A percentile compares a stretch with the other conserved stretches of the same genome.
phyloP scores from a whole-genome alignment of 2,329 filamentous ascomycete genomes.

The Hypoxylon sp. region DNA sequence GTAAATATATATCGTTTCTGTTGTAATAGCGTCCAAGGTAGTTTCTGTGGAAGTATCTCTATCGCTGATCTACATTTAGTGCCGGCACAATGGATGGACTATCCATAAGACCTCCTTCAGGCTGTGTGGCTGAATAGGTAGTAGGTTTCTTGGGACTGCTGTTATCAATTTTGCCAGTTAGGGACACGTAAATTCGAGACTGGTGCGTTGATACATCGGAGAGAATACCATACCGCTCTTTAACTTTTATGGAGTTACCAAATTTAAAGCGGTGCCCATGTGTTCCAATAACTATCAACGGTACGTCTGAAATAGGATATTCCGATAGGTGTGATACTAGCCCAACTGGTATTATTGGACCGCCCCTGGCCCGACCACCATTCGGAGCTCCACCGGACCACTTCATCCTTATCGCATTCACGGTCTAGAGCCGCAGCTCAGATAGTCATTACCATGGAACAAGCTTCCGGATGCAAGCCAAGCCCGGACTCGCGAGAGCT shows the following conservation, averaged over 20 bases:
- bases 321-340: conserved; percentile 10
- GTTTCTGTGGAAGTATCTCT: too few species aligned
- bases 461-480: conserved; percentile 38
- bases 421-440: conserved; percentile 17
- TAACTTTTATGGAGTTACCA: background rate
- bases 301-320: background rate
- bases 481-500: conserved; percentile 37
- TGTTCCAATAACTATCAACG: background rate
- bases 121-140: too few species aligned
- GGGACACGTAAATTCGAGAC: background rate
- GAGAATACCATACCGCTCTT: background rate
- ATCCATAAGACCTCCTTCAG: too few species aligned
- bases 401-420: conserved; percentile 10
- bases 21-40: too few species aligned
- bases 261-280: background rate
- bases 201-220: background rate
- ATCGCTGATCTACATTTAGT: too few species aligned
- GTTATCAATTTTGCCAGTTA: too few species aligned
- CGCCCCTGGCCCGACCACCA: conserved; percentile 14
- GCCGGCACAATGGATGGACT: too few species aligned
- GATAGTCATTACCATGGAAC: conserved; percentile 19
- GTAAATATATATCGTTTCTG: too few species aligned
- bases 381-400: conserved; percentile 12
- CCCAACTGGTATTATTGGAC: conserved; percentile 5
- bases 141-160: too few species aligned